Conservation (phyloP, 176 grass and related monocot species). For the Lolium multiflorum region DNA sequence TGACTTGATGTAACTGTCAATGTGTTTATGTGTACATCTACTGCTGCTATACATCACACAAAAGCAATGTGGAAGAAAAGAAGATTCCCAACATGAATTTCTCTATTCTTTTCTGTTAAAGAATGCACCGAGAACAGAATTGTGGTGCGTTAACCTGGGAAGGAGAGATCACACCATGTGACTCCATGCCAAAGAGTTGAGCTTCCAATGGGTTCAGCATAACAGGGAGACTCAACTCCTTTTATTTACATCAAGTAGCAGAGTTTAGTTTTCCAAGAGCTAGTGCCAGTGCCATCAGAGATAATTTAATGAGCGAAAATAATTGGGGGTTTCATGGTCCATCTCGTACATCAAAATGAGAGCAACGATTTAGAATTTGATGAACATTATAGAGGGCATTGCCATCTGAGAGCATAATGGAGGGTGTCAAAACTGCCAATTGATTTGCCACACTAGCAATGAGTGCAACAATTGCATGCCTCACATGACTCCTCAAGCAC, state of each 20-base stretch:
- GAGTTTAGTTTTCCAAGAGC: neutral
- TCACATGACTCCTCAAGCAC: slow-evolving; percentile 36
- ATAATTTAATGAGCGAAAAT: neutral
- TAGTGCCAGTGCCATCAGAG: neutral
- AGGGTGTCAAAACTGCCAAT: neutral
- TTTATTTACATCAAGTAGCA: neutral
- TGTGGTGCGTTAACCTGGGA: neutral
- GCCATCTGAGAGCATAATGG: slow-evolving; percentile 18
- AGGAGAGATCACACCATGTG: slow-evolving; percentile 43
- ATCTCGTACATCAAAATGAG: neutral
- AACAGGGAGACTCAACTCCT: too few relatives aligned
- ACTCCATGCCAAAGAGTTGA: neutral
- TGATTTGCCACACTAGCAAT: slow-evolving; percentile 30
- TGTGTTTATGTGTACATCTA: neutral
- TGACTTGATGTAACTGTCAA: neutral
- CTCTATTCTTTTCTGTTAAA: neutral
- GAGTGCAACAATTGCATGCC: slow-evolving; percentile 45
- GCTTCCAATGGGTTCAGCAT: neutral
- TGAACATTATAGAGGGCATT: neutral
- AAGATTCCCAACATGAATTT: neutral
- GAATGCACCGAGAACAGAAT: neutral
- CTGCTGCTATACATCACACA: neutral
- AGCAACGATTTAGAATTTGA: neutral
- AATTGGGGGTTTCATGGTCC: neutral
- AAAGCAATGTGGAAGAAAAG: neutral